phyloP scores from a whole-genome alignment of 768 basidiomycete genomes.

The Rhizopogon roseolus region DNA sequence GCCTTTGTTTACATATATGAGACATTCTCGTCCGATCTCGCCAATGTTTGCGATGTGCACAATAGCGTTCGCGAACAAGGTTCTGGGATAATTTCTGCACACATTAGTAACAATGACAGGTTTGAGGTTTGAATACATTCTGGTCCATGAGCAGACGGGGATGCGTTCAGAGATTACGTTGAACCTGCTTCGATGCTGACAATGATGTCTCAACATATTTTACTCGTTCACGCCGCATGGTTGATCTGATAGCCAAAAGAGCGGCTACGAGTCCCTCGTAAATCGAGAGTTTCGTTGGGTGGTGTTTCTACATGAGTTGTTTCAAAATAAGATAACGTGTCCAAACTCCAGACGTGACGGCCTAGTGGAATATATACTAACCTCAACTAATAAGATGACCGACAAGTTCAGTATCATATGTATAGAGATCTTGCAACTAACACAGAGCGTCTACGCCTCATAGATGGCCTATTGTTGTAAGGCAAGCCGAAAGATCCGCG shows the following conservation, averaged over 20 bases:
- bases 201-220: not conserved
- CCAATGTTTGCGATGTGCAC: not conserved
- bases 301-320: slow-evolving; percentile 29
- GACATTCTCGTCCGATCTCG: not conserved
- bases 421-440: slow-evolving; percentile 29
- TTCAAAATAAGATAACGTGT: slow-evolving; percentile 23
- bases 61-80: not conserved
- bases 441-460: slow-evolving; percentile 4
- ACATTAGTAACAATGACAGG: slow-evolving; percentile 14
- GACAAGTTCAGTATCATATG: slow-evolving; percentile 22
- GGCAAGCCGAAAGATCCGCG: no score
- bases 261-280: slow-evolving; percentile 12
- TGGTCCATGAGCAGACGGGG: slow-evolving; percentile 12
- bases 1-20: not conserved
- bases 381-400: slow-evolving; percentile 12
- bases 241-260: slow-evolving; percentile 17
- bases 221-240: slow-evolving; percentile 9
- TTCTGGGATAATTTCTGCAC: not conserved
- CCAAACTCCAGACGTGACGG: slow-evolving; percentile 7
- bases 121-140: slow-evolving; percentile 9
- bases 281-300: slow-evolving; percentile 24
- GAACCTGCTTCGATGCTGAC: not conserved
- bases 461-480: no score
- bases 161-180: slow-evolving; percentile 12
- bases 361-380: slow-evolving; percentile 8